Conservation (phyloP, 2,329 filamentous ascomycete species). For the Exophiala alcalophila region DNA sequence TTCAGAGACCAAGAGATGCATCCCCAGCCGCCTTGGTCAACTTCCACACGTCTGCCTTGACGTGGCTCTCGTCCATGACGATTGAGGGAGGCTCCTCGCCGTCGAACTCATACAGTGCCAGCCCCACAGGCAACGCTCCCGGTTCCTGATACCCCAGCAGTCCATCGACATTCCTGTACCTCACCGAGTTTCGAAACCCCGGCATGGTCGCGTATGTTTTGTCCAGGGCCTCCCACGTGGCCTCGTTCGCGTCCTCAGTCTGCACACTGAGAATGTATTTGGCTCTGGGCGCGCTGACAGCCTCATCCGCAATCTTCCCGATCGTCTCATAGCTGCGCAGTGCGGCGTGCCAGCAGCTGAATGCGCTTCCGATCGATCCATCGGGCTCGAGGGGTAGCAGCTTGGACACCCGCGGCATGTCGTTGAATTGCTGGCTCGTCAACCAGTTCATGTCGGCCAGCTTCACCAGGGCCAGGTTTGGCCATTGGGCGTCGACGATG, state of each 20-base stretch:
- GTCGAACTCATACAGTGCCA: constrained; percentile 14
- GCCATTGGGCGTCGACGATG: constrained; percentile 12
- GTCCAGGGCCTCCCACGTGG: constrained; percentile 8
- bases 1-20: constrained; percentile 6
- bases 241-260: constrained; percentile 3
- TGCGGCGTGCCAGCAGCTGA: constrained; percentile 13
- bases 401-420: constrained; percentile 15
- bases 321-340: constrained; percentile 17
- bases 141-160: constrained; percentile 16
- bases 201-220: constrained; percentile 7
- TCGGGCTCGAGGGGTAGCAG: constrained; percentile 13
- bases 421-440: constrained; percentile 16
- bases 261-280: constrained; percentile 18
- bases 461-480: constrained; percentile 19
- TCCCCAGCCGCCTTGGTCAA: constrained; percentile 9
- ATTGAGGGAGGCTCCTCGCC: constrained; percentile 3
- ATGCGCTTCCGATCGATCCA: constrained; percentile 18
- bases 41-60: constrained; percentile 14
- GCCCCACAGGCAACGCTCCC: constrained; percentile 3
- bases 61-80: background rate
- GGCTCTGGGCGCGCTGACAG: background rate
- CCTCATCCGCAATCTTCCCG: background rate
- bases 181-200: constrained; percentile 13
- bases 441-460: constrained; percentile 15
- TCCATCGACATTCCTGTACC: constrained; percentile 13